These are phyloP conservation scores for Naumovozyma dairenensis DNA, from an alignment of 805 yeast species.

Conservation along the genomic window DNA sequence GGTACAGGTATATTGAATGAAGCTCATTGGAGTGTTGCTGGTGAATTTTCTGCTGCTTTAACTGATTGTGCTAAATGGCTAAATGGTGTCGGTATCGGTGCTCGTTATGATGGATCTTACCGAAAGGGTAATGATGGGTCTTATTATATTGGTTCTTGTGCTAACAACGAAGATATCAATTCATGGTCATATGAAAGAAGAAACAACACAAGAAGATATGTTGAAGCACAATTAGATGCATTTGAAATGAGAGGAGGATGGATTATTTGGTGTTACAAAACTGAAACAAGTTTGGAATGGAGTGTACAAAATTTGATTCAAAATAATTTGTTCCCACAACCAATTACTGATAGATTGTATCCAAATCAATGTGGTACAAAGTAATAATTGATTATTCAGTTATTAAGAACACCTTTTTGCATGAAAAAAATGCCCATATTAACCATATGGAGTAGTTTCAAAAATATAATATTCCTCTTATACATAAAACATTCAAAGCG, in stretches of 20 bases:
- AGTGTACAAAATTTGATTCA: constrained; percentile 54
- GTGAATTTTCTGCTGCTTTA: constrained; percentile 88
- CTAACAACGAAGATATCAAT: constrained; percentile 33
- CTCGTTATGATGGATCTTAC: constrained; percentile 65
- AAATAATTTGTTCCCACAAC: constrained; percentile 68
- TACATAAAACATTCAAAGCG: too few species aligned
- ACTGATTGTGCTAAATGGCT: constrained; percentile 87
- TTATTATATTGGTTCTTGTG: constrained; percentile 51
- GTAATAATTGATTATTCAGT: too few species aligned
- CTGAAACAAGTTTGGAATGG: constrained; percentile 80
- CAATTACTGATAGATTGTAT: constrained; percentile 56
- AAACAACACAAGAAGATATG: constrained; percentile 50
- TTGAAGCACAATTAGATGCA: constrained; percentile 90
- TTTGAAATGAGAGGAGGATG: constrained; percentile 70
- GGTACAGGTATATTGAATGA: constrained; percentile 38
- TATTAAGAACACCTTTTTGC: too few species aligned
- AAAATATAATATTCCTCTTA: too few species aligned
- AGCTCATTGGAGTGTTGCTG: constrained; percentile 65
- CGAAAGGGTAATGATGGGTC: constrained; percentile 19
- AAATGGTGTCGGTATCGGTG: constrained; percentile 77
- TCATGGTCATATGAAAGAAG: constrained; percentile 54
- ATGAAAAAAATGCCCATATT: too few species aligned
- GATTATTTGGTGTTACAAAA: constrained; percentile 92
- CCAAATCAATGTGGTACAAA: constrained; percentile 49
- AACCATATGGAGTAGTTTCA: too few species aligned